phyloP scores from a whole-genome alignment of 225 moss, liverwort and hornwort genomes.

The Pseudoscleropodium purum region DNA sequence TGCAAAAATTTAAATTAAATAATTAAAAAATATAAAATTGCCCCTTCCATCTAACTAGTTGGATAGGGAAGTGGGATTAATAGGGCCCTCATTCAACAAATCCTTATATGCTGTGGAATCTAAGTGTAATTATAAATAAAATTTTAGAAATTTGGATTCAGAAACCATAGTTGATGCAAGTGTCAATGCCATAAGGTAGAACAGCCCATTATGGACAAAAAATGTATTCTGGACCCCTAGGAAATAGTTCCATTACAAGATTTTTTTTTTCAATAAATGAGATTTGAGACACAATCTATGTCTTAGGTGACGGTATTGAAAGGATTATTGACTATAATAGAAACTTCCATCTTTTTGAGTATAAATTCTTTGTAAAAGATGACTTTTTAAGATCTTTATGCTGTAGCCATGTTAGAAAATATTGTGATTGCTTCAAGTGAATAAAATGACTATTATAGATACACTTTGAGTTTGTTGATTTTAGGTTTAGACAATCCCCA shows the following conservation, averaged over 20 bases:
- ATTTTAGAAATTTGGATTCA: neutral
- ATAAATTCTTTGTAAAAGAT: neutral
- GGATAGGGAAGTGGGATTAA: too few species aligned
- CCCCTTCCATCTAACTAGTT: too few species aligned
- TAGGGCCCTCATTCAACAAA: too few species aligned
- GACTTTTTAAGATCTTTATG: neutral
- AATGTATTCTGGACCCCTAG: accelerated
- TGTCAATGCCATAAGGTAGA: neutral
- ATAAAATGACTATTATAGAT: neutral
- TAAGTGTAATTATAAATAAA: too few species aligned
- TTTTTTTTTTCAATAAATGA: neutral
- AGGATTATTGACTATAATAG: neutral
- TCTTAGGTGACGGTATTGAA: accelerated
- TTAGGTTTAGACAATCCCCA: accelerated
- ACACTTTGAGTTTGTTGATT: neutral
- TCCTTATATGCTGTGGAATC: too few species aligned
- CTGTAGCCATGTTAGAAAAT: neutral
- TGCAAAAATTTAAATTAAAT: too few species aligned
- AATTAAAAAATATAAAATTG: too few species aligned
- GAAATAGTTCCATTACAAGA: accelerated
- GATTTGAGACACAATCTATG: neutral
- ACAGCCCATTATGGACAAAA: neutral
- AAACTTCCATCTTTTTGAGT: neutral
- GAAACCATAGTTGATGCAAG: neutral
- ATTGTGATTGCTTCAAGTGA: neutral